A percentile compares a stretch with the other conserved stretches of the same genome.
These are phyloP conservation scores for Globisporangium mamillatum DNA, from an alignment of 352 stramenopile genomes.

Conservation along the genomic window DNA sequence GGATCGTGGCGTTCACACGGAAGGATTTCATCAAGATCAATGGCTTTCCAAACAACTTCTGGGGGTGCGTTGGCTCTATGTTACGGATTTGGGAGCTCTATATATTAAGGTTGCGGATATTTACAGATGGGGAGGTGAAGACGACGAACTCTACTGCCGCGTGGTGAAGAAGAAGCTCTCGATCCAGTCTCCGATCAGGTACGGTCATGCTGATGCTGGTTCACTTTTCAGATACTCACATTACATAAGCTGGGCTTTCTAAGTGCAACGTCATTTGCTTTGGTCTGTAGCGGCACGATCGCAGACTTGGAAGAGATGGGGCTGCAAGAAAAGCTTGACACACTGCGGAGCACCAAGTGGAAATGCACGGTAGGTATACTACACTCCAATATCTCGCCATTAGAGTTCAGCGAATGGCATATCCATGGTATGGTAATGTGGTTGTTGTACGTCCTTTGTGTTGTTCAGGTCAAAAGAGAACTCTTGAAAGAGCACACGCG, in stretches of 20 bases:
- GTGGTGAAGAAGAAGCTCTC: conserved; percentile 46
- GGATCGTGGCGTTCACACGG: conserved; percentile 88
- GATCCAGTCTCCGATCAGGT: conserved; percentile 39
- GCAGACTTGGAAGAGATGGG: conserved; percentile 42
- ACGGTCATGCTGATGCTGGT: not conserved
- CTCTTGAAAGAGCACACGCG: conserved; percentile 52
- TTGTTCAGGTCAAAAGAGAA: conserved; percentile 36
- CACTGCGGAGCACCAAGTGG: conserved; percentile 41
- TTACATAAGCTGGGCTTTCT: too few species aligned
- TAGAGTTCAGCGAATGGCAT: not conserved
- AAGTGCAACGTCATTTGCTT: not conserved
- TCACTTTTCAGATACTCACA: not conserved
- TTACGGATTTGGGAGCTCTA: not conserved
- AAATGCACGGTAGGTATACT: conserved; percentile 33
- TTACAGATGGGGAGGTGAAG: conserved; percentile 43
- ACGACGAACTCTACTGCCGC: conserved; percentile 55
- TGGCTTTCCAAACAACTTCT: conserved; percentile 96
- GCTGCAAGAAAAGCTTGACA: conserved; percentile 38
- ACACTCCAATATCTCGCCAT: not conserved
- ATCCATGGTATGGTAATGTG: not conserved
- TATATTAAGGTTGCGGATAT: not conserved
- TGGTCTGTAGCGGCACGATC: conserved; percentile 38
- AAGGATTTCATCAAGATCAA: conserved; percentile 92
- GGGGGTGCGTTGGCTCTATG: conserved; percentile 41
- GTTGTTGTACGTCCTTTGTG: not conserved